Conservation (phyloP, 192 early-diverging fungal genomes). For the Coemansia furcata region DNA sequence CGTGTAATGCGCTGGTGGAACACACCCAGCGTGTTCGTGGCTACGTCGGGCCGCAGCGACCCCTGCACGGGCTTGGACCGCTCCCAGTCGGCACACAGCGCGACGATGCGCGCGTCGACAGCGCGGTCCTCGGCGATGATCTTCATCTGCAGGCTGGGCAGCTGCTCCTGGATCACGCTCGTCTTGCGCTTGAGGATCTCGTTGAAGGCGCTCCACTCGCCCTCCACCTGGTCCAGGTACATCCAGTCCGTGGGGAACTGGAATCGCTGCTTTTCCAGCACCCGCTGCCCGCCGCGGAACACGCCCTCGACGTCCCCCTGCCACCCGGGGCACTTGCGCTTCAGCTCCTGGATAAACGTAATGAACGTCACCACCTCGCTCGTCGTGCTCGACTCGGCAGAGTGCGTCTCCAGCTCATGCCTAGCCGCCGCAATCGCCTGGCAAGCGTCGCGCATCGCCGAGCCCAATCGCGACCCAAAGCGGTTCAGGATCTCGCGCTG, state of each 20-base stretch:
- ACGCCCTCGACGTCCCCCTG: slow-evolving; percentile 72
- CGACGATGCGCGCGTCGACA: slow-evolving; percentile 79
- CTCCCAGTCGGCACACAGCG: slow-evolving; percentile 89
- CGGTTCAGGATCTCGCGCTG: slow-evolving; percentile 92
- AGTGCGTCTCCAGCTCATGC: slow-evolving; percentile 82
- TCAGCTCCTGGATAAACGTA: slow-evolving; percentile 94
- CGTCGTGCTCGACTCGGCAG: slow-evolving; percentile 80
- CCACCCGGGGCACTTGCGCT: slow-evolving; percentile 78
- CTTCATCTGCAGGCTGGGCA: slow-evolving; percentile 90
- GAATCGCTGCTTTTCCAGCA: slow-evolving; percentile 89
- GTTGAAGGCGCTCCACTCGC: slow-evolving; percentile 97
- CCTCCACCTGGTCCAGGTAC: slow-evolving; percentile 91
- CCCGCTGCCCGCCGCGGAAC: slow-evolving; percentile 89
- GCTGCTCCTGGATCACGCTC: slow-evolving; percentile 90
- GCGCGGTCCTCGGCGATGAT: slow-evolving; percentile 91
- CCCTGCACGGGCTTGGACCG: slow-evolving; percentile 93
- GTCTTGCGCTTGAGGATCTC: slow-evolving; percentile 91
- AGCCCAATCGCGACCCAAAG: slow-evolving; percentile 80
- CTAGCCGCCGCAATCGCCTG: slow-evolving; percentile 72
- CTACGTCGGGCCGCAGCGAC: slow-evolving; percentile 82
- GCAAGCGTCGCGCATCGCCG: slow-evolving; percentile 81
- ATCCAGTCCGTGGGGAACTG: slow-evolving; percentile 96
- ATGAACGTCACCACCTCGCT: slow-evolving; percentile 91
- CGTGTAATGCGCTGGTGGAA: slow-evolving; percentile 83
- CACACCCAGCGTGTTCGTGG: slow-evolving; percentile 74